Evolutionary conservation across 768 basidiomycete genomes (phyloP), one percentile per base, ranked within the genome.

Genomic region (Tulasnella sp.): DNA sequence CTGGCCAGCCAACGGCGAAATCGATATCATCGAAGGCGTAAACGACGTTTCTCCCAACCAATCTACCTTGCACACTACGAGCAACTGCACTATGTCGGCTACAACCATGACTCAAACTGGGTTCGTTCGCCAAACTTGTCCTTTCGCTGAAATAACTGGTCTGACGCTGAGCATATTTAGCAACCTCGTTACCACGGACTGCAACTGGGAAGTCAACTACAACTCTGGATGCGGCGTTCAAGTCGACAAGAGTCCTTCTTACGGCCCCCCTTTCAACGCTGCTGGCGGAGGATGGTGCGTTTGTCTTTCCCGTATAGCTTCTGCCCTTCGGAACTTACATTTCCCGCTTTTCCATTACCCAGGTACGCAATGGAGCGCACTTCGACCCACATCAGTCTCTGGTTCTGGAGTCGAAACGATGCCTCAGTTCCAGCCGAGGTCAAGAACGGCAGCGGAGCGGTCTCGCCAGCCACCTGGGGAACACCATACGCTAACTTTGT

Each of bases 231-330:
- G 84, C 75, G 83, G 83, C 10, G 82, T 83, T n/a, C 74, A 81
- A 42, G 70, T 69, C 57, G 69, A 39, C n/a, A 61, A 73, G 35
- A n/a, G 39, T 37, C 70, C 29, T 7, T 71, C 57, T 23, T 48
- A 67, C 71, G 74, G 75, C 20, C 18, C 78, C 57, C 78, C 69
- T 35, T 79, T 80, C 51, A 78, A 80, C 61, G 44, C 46, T 74
- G 80, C 80, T 23, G 82, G 83, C 39, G 85, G 84, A n/a, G 85
- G 85, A 7, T 84, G 83, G 82, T 85, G 83, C 78, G 85, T 82
- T 42, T 44, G 15, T 39, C 40, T 35, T 35, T 26, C 16, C 23
- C 32, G 1, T 74, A 2, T 57, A 42, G 37, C 29, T 74, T 44
- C 44, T 18, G 44, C 44, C 13, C 44, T 44, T 44, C 44, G 44